Conservation (phyloP, 2,329 filamentous ascomycete genomes). For the Neonectria punicea region DNA sequence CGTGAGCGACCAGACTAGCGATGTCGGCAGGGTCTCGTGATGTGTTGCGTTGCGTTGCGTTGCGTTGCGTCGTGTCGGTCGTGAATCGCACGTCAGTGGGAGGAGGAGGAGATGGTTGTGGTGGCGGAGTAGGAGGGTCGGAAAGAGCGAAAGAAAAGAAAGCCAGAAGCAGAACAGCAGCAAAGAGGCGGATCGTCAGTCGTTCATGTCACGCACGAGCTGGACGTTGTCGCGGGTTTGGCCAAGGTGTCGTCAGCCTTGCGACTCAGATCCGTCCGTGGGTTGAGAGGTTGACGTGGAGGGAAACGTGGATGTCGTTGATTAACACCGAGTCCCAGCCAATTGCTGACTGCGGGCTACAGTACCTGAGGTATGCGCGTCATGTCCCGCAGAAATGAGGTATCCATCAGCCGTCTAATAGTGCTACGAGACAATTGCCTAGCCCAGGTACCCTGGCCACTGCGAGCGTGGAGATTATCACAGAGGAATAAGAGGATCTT, state of each 20-base stretch:
- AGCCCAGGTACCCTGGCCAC: neutral
- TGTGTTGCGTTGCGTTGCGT: neutral
- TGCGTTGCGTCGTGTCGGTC: neutral
- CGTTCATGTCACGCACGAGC: neutral
- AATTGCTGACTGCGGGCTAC: neutral
- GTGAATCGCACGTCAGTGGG: neutral
- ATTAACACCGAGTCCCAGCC: neutral
- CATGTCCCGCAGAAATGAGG: slow-evolving; percentile 6
- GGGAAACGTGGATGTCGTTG: neutral
- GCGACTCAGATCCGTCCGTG: slow-evolving; percentile 12
- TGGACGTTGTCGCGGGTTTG: neutral
- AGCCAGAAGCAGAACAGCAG: neutral
- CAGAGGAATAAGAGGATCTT: neutral
- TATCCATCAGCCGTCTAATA: neutral
- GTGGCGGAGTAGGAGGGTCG: too few relatives aligned
- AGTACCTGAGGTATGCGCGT: slow-evolving; percentile 1
- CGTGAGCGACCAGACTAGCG: neutral
- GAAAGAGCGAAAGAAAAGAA: neutral
- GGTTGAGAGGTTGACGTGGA: slow-evolving; percentile 21
- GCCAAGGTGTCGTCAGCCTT: slow-evolving; percentile 21
- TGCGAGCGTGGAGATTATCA: neutral
- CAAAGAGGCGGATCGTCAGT: neutral
- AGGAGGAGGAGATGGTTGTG: too few relatives aligned
- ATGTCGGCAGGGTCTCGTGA: neutral
- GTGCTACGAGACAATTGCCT: neutral